phyloP scores from a whole-genome alignment of 257 asterid species.

The Mentha longifolia region DNA sequence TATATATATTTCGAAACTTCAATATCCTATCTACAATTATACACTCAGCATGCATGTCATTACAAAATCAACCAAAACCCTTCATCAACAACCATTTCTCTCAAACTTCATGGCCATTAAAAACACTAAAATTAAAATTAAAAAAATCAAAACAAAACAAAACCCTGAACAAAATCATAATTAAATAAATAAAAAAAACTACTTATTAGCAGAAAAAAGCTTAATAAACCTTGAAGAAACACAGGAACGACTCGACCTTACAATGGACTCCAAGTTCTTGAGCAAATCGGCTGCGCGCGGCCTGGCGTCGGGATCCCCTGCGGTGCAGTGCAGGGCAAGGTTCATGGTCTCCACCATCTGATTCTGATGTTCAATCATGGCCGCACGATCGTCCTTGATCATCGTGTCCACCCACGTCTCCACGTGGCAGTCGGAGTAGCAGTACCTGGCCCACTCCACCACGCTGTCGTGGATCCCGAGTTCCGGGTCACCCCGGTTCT shows the following conservation, averaged over 20 bases:
- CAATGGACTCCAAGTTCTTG: slow-evolving; percentile 53
- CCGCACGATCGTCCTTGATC: slow-evolving; percentile 43
- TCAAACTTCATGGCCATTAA: slow-evolving; percentile 16
- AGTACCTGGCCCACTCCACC: slow-evolving; percentile 83
- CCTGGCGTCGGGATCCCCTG: slow-evolving; percentile 64
- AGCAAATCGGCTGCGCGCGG: slow-evolving; percentile 54
- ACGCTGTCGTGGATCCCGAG: slow-evolving; percentile 53
- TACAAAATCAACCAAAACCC: slow-evolving; percentile 48
- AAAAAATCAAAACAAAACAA: slow-evolving; percentile 20
- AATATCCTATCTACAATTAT: slow-evolving; percentile 34
- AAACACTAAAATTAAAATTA: neutral
- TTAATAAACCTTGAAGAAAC: slow-evolving; percentile 46
- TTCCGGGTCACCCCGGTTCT: slow-evolving; percentile 53
- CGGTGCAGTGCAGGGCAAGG: slow-evolving; percentile 82
- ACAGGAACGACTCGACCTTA: slow-evolving; percentile 47
- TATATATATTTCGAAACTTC: slow-evolving; percentile 21
- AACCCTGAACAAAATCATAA: slow-evolving; percentile 21
- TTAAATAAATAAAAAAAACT: slow-evolving; percentile 22
- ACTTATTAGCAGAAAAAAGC: slow-evolving; percentile 32
- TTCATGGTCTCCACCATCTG: slow-evolving; percentile 76
- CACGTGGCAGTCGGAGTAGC: slow-evolving; percentile 81
- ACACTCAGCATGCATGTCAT: slow-evolving; percentile 14
- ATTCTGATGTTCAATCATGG: slow-evolving; percentile 39
- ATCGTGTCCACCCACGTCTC: slow-evolving; percentile 72
- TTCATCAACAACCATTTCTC: slow-evolving; percentile 33